Evolutionary conservation across 2,329 filamentous ascomycete genomes (phyloP).

Genomic region (Leptographium flavum): DNA sequence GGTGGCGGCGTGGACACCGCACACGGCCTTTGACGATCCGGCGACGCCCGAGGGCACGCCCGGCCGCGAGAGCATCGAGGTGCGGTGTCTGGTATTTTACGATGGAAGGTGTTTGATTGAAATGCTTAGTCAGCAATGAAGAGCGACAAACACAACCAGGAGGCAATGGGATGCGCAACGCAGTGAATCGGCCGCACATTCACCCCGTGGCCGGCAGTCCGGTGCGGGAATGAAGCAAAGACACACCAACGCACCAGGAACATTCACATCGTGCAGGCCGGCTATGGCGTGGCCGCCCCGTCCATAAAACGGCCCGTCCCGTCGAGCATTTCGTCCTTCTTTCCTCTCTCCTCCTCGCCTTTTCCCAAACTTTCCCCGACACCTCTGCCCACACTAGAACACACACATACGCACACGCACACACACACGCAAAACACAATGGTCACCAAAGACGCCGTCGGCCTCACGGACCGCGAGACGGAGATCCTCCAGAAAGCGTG

Average conservation of each 20-base stretch:
- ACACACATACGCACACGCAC: not conserved
- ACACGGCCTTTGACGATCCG: slow-evolving; percentile 42
- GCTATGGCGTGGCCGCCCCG: too few species aligned
- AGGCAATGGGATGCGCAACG: too few species aligned
- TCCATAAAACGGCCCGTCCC: too few species aligned
- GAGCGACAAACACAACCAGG: not conserved
- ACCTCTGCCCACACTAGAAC: not conserved
- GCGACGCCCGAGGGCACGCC: slow-evolving; percentile 31
- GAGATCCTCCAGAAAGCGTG: slow-evolving; percentile 14
- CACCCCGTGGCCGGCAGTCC: too few species aligned
- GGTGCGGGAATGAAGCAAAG: too few species aligned
- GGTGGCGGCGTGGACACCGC: slow-evolving; percentile 32
- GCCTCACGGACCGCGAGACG: slow-evolving; percentile 13
- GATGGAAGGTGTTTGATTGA: too few species aligned
- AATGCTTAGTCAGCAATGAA: too few species aligned
- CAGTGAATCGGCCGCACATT: too few species aligned
- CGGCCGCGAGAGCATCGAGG: slow-evolving; percentile 47
- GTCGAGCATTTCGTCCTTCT: too few species aligned
- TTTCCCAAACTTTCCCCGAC: not conserved
- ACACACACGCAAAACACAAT: not conserved
- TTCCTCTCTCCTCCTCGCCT: too few species aligned
- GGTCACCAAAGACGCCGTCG: not conserved
- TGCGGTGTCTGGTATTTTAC: slow-evolving; percentile 48
- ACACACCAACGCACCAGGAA: too few species aligned
- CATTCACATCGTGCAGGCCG: too few species aligned